These are phyloP conservation scores for Coemansia sp. DNA, from an alignment of 192 early-diverging fungal genomes.

Conservation along the genomic window DNA sequence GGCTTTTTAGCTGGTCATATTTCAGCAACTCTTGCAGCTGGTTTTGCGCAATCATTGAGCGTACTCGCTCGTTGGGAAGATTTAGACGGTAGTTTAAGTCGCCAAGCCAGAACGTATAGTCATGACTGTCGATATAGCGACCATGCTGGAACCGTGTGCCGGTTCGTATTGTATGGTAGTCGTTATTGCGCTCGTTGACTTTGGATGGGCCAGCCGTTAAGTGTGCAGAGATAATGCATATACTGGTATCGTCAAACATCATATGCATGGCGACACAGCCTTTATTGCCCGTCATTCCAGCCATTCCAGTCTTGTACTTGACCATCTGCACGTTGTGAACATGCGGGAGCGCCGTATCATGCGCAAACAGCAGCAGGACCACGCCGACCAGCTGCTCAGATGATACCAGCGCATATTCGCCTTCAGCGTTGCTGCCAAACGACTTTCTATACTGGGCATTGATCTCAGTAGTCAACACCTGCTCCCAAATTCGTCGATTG, in stretches of 20 bases:
- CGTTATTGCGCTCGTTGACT: constrained; percentile 77
- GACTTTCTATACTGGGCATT: constrained; percentile 29
- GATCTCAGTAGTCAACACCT: constrained; percentile 36
- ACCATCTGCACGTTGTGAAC: constrained; percentile 82
- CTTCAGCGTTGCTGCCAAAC: constrained; percentile 19
- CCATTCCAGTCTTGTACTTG: constrained; percentile 90
- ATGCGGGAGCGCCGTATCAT: constrained; percentile 60
- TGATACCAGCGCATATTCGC: constrained; percentile 74
- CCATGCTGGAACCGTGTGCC: constrained; percentile 74
- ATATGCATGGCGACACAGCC: constrained; percentile 91
- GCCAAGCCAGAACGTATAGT: constrained; percentile 83
- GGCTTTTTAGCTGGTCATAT: constrained; percentile 60
- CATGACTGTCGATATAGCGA: constrained; percentile 67
- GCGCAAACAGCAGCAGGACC: constrained; percentile 84
- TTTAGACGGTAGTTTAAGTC: constrained; percentile 92
- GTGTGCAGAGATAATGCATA: constrained; percentile 92
- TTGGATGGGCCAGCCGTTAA: constrained; percentile 80
- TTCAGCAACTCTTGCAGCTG: constrained; percentile 56
- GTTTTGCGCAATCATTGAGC: constrained; percentile 34
- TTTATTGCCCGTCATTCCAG: constrained; percentile 97
- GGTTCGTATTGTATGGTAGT: constrained; percentile 76
- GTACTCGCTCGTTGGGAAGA: constrained; percentile 67
- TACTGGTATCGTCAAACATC: constrained; percentile 77
- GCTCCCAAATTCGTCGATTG: constrained; percentile 55
- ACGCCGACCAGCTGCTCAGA: constrained; percentile 90